Conservation (phyloP, 108 stramenopile species). For the Cyclostephanos invisitatus region DNA sequence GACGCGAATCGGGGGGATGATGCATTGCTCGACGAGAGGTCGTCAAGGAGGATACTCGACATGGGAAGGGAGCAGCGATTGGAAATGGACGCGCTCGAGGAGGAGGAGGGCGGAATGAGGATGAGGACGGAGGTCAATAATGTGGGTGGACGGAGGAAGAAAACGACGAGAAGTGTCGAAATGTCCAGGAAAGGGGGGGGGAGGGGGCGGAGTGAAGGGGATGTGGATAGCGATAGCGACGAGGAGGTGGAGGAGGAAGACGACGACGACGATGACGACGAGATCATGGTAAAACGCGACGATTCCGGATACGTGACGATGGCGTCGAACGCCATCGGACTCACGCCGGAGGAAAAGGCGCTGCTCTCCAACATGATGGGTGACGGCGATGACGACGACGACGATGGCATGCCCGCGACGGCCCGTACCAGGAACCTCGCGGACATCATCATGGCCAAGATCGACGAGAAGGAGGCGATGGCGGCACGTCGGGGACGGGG, state of each 20-base stretch:
- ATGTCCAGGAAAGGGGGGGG: slow-evolving; percentile 13
- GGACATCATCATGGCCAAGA: slow-evolving; percentile 98
- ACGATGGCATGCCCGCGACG: slow-evolving; percentile 39
- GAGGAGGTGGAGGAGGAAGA: slow-evolving; percentile 42
- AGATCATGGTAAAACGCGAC: slow-evolving; percentile 56
- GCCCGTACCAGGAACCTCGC: slow-evolving; percentile 78
- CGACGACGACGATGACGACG: slow-evolving; percentile 76
- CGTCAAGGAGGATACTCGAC: slow-evolving; percentile 63
- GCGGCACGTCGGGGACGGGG: slow-evolving; percentile 18
- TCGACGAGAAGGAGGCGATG: slow-evolving; percentile 91
- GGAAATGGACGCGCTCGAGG: slow-evolving; percentile 68
- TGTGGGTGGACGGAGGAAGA: slow-evolving; percentile 4
- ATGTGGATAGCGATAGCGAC: no score
- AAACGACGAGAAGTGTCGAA: background rate
- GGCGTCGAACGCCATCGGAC: slow-evolving; percentile 52
- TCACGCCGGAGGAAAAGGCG: slow-evolving; percentile 82
- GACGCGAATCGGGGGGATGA: slow-evolving; percentile 38
- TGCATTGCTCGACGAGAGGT: slow-evolving; percentile 66
- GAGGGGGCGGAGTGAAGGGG: background rate
- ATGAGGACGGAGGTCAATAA: slow-evolving; percentile 8
- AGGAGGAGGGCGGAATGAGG: slow-evolving; percentile 11
- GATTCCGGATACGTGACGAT: slow-evolving; percentile 80
- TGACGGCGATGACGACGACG: slow-evolving; percentile 21
- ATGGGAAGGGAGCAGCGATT: slow-evolving; percentile 67
- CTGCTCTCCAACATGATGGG: slow-evolving; percentile 83